A percentile compares a stretch with the other conserved stretches of the same genome.
These are phyloP conservation scores for Pseudogymnoascus sp. DNA, from an alignment of 2,329 filamentous ascomycete species.

Conservation along the genomic window DNA sequence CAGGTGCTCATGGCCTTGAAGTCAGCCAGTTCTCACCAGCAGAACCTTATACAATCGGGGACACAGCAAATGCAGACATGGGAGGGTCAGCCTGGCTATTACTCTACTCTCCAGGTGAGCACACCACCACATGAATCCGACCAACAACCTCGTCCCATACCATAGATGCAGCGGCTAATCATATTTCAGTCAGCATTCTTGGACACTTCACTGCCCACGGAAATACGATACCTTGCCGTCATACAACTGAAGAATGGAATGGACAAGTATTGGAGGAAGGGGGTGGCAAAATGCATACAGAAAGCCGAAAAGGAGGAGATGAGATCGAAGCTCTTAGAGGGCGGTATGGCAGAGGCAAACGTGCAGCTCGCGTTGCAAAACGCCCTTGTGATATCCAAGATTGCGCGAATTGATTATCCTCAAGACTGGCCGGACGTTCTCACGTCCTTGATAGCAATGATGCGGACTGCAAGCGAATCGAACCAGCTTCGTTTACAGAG, in stretches of 20 bases:
- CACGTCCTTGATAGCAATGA: conserved; percentile 51
- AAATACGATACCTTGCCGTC: conserved; percentile 80
- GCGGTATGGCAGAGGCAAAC: conserved; percentile 69
- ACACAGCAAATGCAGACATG: conserved; percentile 63
- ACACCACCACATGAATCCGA: neutral
- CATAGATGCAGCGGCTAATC: conserved; percentile 8
- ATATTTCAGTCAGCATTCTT: conserved; percentile 63
- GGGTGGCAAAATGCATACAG: conserved; percentile 53
- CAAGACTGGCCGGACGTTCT: conserved; percentile 68
- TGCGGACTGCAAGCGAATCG: conserved; percentile 50
- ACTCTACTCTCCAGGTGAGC: conserved; percentile 58
- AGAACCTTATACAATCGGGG: conserved; percentile 56
- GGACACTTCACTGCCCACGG: conserved; percentile 64
- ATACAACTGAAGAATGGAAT: conserved; percentile 96
- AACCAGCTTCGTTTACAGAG: conserved; percentile 62
- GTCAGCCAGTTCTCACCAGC: conserved; percentile 53
- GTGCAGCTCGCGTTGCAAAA: conserved; percentile 75
- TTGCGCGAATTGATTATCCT: conserved; percentile 83
- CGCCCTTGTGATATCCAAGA: conserved; percentile 78
- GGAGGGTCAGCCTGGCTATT: conserved; percentile 60
- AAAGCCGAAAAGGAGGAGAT: conserved; percentile 71
- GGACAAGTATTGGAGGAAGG: conserved; percentile 83
- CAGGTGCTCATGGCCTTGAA: conserved; percentile 58
- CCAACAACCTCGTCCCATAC: neutral
- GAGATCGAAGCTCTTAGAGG: conserved; percentile 64